Evolutionary conservation across 345 rosid genomes (phyloP), one percentile per base, ranked within the genome.

Genomic region (Hirschfeldia incana): DNA sequence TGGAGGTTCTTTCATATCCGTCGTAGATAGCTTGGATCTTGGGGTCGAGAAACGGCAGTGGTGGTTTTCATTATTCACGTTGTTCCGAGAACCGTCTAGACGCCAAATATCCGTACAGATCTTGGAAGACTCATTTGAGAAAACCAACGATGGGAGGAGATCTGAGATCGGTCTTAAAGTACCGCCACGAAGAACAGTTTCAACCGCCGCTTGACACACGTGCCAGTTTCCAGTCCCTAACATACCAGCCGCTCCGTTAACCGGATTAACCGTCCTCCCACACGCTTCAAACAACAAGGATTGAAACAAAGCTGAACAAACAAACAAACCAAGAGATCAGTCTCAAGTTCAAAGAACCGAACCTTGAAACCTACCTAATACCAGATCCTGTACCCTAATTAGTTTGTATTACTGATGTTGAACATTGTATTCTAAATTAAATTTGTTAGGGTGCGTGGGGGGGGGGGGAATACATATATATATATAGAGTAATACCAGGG

Each of bases 271-370:
- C 1, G 91, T 81, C 62, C 94, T 72, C 10, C 94, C 94, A 51
- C 87, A 89, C 0, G 92, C 89, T 81, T 90, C 94, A 65, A 83
- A 88, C 72, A 90, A 69, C n/a, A 90, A 83, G 0, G 94, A 90
- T 66, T 84, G 89, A 74, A 90, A 90, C 79, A 90, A 83, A 76
- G 90, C 94, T 90, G 83, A 30, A 65, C 58, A 78, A 60, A 33
- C 11, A 6, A 10, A 32, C 28, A 1, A 3, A 53, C 17, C 32
- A 10, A 29, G 26, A 32, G 21, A 21, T 21, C 21, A 42, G 7
- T 8, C 37, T 62, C 66, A 62, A 29, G 16, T 11, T 29, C 8
- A 2, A 29, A 62, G 6, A 21, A 21, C 1, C 39, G 66, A 62
- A 30, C 30, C 39, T 13, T 62, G 66, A 30, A 62, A 63, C 42